Evolutionary conservation across 106 monocot genomes (phyloP).

Genomic region (Amphibolis antarctica): DNA sequence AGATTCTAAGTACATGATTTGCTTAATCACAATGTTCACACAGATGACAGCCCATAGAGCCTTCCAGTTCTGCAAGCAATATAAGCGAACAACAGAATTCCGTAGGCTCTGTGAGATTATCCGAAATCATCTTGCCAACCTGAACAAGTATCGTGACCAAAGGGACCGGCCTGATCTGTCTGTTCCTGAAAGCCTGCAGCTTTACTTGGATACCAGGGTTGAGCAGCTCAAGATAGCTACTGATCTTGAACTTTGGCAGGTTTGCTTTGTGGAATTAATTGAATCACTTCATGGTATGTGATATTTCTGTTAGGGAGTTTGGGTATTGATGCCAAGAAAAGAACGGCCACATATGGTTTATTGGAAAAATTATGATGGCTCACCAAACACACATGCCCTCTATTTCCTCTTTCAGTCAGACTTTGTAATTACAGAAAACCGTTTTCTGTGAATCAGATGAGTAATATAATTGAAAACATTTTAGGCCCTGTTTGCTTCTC

Average conservation of each 20-base stretch:
- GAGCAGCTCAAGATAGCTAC: conserved; percentile 96
- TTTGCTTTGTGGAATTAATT: conserved; percentile 15
- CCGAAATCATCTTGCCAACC: conserved; percentile 80
- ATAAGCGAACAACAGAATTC: conserved; percentile 93
- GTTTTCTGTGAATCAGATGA: too few species aligned
- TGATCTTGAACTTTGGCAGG: conserved; percentile 94
- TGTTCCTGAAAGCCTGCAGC: conserved; percentile 86
- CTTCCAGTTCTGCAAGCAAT: conserved; percentile 96
- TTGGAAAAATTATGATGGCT: too few species aligned
- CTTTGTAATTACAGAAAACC: too few species aligned
- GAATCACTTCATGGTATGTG: background rate
- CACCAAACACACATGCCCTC: too few species aligned
- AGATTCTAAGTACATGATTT: background rate
- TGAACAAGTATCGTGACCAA: conserved; percentile 94
- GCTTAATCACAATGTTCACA: conserved; percentile 32
- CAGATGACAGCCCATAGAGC: conserved; percentile 96
- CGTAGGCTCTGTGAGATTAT: conserved; percentile 93
- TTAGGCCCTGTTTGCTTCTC: too few species aligned
- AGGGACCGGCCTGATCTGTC: conserved; percentile 88
- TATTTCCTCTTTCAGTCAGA: too few species aligned
- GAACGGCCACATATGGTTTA: too few species aligned
- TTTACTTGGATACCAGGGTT: conserved; percentile 82
- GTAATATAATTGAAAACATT: too few species aligned
- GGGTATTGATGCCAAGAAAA: too few species aligned
- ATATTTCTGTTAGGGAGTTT: too few species aligned